phyloP scores from a whole-genome alignment of 176 grass and related monocot genomes.

The Calamus simplicifolius region DNA sequence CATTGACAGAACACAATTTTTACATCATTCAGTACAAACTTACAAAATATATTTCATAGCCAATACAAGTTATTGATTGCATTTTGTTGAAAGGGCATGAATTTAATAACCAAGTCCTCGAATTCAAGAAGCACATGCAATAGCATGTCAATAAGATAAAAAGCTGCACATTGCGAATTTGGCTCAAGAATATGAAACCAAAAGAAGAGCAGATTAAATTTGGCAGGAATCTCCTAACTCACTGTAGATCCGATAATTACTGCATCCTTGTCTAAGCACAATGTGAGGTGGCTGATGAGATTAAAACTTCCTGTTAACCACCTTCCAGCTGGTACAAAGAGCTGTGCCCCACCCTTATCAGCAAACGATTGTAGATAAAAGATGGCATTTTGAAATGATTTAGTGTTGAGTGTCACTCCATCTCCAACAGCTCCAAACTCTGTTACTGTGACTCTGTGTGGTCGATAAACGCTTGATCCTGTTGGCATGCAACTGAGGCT shows the following conservation, averaged over 20 bases:
- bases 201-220: too few relatives aligned
- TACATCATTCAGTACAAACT: too few relatives aligned
- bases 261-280: slow-evolving; percentile 85
- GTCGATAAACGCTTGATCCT: slow-evolving; percentile 53
- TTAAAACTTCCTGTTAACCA: slow-evolving; percentile 94
- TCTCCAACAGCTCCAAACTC: slow-evolving; percentile 92
- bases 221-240: slow-evolving; percentile 7
- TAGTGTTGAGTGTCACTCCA: slow-evolving; percentile 81
- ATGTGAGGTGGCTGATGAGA: slow-evolving; percentile 89
- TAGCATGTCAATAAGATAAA: too few relatives aligned
- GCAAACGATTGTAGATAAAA: slow-evolving; percentile 98
- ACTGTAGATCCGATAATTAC: slow-evolving; percentile 86
- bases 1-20: too few relatives aligned
- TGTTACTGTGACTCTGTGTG: slow-evolving; percentile 88
- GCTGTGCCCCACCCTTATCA: slow-evolving; percentile 81
- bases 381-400: slow-evolving; percentile 95
- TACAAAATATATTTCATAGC: too few relatives aligned
- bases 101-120: too few relatives aligned
- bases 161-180: too few relatives aligned
- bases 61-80: too few relatives aligned
- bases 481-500: slow-evolving; percentile 62
- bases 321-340: slow-evolving; percentile 91
- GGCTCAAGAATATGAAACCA: too few relatives aligned
- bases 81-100: too few relatives aligned
- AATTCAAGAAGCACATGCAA: too few relatives aligned